Percentiles rank a stretch among this genome's conserved stretches.
phyloP scores from a whole-genome alignment of 2,329 filamentous ascomycete genomes.

The Microcera coccophila region DNA sequence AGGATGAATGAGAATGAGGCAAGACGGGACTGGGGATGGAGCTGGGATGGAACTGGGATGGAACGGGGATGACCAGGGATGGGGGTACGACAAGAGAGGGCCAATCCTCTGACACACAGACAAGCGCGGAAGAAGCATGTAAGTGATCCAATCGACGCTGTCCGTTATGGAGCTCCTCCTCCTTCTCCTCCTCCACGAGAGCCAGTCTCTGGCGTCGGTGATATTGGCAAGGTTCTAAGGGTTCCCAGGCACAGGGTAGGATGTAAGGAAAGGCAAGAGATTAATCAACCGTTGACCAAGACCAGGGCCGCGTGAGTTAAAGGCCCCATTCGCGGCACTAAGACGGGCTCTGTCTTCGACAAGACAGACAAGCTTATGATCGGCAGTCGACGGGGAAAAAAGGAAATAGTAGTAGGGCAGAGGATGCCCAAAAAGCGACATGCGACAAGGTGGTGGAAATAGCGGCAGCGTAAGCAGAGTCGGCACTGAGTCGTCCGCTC shows the following conservation, averaged over 20 bases:
- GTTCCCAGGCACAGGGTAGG: neutral
- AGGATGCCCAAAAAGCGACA: conserved; percentile 1
- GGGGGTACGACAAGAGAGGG: conserved; percentile 21
- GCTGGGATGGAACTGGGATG: neutral
- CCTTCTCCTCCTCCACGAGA: too few species aligned
- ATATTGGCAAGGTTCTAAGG: conserved; percentile 18
- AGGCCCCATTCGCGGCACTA: conserved; percentile 13
- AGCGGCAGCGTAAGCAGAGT: conserved; percentile 7
- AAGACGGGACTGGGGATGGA: conserved; percentile 7
- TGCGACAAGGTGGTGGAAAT: conserved; percentile 9
- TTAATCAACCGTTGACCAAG: conserved; percentile 19
- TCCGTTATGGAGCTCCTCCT: conserved; percentile 26
- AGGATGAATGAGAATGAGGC: neutral
- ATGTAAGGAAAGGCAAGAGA: neutral
- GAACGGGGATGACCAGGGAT: conserved; percentile 21
- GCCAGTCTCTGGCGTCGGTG: conserved; percentile 16
- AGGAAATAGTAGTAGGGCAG: conserved; percentile 8
- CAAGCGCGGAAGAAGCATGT: conserved; percentile 17
- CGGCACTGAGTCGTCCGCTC: conserved; percentile 8
- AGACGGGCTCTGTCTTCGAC: conserved; percentile 10
- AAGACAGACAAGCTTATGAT: conserved; percentile 15
- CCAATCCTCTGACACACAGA: conserved; percentile 7
- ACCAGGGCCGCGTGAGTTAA: conserved; percentile 7
- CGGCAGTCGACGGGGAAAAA: conserved; percentile 12
- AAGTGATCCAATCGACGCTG: too few species aligned